These are phyloP conservation scores for Trametes villosa DNA, from an alignment of 768 basidiomycete species.

Conservation along the genomic window DNA sequence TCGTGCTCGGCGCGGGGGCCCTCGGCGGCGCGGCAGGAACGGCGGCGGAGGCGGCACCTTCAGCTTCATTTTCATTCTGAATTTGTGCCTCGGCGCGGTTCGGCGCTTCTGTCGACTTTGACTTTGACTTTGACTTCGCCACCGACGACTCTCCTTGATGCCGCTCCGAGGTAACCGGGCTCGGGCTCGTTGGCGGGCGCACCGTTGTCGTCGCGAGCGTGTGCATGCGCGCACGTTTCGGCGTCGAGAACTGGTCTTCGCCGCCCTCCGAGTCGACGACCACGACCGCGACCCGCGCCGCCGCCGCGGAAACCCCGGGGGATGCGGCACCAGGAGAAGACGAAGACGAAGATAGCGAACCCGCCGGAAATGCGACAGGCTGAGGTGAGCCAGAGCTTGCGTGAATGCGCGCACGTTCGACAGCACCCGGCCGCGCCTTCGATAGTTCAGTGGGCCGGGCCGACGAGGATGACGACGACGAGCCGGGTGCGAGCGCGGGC, in stretches of 20 bases:
- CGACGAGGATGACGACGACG: not conserved
- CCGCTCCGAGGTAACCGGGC: no score
- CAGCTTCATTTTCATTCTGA: no score
- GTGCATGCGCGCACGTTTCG: conserved; percentile 11
- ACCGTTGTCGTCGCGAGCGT: conserved; percentile 7
- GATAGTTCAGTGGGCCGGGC: not conserved
- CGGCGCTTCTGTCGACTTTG: no score
- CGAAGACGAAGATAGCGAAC: not conserved
- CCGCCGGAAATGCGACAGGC: not conserved
- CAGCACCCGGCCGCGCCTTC: not conserved
- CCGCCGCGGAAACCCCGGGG: not conserved
- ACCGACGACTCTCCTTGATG: no score
- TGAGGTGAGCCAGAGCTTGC: conserved; percentile 10
- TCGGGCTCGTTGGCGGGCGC: not conserved
- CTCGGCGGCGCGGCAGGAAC: no score
- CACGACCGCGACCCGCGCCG: not conserved
- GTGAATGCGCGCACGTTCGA: not conserved
- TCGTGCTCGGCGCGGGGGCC: not conserved
- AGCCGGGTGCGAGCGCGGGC: not conserved
- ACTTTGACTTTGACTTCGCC: no score
- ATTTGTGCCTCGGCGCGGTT: no score
- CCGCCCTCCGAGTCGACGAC: conserved; percentile 3
- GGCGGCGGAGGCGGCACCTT: no score
- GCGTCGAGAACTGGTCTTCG: conserved; percentile 20
- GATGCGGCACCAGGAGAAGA: not conserved